These are phyloP conservation scores for Porpolomopsis calyptriformis DNA, from an alignment of 768 basidiomycete genomes.

Conservation along the genomic window DNA sequence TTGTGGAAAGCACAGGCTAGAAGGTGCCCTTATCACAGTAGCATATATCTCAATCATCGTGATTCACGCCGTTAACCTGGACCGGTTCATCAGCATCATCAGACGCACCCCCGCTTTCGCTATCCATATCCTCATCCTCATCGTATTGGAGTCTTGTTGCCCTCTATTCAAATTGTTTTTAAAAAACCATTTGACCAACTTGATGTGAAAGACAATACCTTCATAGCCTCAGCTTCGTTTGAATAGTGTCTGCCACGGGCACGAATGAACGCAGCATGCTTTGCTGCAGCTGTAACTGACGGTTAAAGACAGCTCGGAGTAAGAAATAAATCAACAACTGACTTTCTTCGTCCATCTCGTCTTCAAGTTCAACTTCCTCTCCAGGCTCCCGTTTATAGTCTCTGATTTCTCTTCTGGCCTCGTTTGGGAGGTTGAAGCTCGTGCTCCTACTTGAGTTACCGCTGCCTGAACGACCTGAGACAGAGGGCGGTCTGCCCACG, in stretches of 20 bases:
- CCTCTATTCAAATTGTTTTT: conserved; percentile 31
- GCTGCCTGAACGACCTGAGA: conserved; percentile 48
- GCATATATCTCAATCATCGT: not conserved
- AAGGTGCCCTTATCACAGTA: not conserved
- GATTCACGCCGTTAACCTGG: conserved; percentile 7
- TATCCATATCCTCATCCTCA: conserved; percentile 46
- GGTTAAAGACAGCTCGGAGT: not conserved
- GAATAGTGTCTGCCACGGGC: conserved; percentile 81
- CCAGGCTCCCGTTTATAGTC: conserved; percentile 46
- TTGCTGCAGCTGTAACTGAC: conserved; percentile 50
- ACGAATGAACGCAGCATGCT: conserved; percentile 72
- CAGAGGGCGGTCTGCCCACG: conserved; percentile 38
- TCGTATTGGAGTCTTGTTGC: conserved; percentile 54
- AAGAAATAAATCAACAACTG: conserved; percentile 17
- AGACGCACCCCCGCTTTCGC: conserved; percentile 14
- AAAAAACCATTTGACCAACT: conserved; percentile 7
- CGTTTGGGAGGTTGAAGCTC: conserved; percentile 70
- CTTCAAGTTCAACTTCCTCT: conserved; percentile 62
- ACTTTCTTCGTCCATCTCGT: conserved; percentile 90
- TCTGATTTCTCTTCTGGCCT: conserved; percentile 51
- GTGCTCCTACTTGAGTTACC: conserved; percentile 69
- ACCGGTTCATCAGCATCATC: conserved; percentile 19
- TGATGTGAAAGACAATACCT: conserved; percentile 35
- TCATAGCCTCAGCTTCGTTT: conserved; percentile 89
- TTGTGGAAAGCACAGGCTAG: not conserved